Evolutionary conservation across 306 rosid genomes (phyloP).

Genomic region (Sindora glabra): DNA sequence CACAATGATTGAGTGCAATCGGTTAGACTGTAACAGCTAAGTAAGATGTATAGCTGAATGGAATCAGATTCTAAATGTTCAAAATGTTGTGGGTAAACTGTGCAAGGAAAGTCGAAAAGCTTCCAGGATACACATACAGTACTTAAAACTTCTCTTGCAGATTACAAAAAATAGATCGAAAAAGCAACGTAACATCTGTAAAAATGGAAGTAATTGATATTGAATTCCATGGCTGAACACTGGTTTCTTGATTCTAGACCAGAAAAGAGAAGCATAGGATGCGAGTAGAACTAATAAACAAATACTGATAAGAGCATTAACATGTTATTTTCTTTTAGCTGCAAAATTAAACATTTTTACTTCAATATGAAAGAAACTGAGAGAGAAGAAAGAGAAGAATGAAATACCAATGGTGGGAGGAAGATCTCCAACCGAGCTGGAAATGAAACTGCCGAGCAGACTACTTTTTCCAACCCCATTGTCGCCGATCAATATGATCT

Average conservation of each 20-base stretch:
- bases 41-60: background rate
- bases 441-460: slow-evolving; percentile 80
- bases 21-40: background rate
- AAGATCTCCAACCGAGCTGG: slow-evolving; percentile 58
- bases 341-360: no score
- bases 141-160: background rate
- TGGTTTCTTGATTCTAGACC: no score
- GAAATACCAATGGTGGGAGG: slow-evolving; percentile 82
- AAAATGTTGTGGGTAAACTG: no score
- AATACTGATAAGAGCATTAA: no score
- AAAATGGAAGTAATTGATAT: background rate
- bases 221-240: background rate
- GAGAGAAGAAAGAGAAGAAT: no score
- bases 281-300: no score
- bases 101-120: background rate
- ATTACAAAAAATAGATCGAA: slow-evolving; percentile 32
- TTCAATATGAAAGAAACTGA: no score
- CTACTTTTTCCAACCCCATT: slow-evolving; percentile 96
- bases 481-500: slow-evolving; percentile 94
- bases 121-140: background rate
- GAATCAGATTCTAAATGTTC: background rate
- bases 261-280: no score
- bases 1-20: background rate
- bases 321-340: no score
- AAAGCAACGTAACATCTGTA: background rate